Evolutionary conservation across 768 basidiomycete species (phyloP), one percentile per base, ranked within the genome.

Genomic region (Leucocoprinus birnbaumii): DNA sequence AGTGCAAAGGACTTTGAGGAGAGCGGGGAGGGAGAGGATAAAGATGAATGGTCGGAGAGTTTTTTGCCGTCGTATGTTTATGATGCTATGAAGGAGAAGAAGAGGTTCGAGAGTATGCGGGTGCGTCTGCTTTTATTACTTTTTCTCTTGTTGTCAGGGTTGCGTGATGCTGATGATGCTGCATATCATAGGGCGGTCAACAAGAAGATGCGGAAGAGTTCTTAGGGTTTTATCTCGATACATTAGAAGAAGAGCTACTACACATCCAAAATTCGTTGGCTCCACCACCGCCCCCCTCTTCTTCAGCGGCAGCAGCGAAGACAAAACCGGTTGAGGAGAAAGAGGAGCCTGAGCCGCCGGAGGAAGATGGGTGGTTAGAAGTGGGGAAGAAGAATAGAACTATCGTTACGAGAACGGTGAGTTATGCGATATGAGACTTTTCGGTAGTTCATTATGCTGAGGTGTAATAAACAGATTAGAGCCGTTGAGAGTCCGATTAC

Each of bases 151-250:
- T n/a, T n/a, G n/a, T n/a, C n/a, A n/a, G n/a, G n/a, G n/a, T n/a
- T n/a, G n/a, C n/a, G n/a, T n/a, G n/a, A n/a, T 22, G 16, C n/a
- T 56, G 4, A 48, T 48, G 10, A 6, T 42, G 31, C 11, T 31
- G 3, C 52, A 44, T n/a, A n/a, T n/a, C n/a, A 13, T 60, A 93
- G 83, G 85, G 91, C 35, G 94, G 94, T 0, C 91, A 94, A 56
- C 96, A 99, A 72, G n/a, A n/a, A n/a, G 96, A 99, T 55, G 96
- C 95, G 9, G 95, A 99, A 69, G 96, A 99, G 70, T 98, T 97
- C 69, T 76, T 98, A n/a, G 96, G 96, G 2, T 98, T 97, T 72
- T 96, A 92, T 72, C 77, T 98, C 22, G 94, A 98, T 62, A 91
- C 94, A 0, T 74, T 99, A 4, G 93, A 96, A 68, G 96, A 99